phyloP scores from a whole-genome alignment of 2,329 filamentous ascomycete species.

The Pestalotiopsis sp. region DNA sequence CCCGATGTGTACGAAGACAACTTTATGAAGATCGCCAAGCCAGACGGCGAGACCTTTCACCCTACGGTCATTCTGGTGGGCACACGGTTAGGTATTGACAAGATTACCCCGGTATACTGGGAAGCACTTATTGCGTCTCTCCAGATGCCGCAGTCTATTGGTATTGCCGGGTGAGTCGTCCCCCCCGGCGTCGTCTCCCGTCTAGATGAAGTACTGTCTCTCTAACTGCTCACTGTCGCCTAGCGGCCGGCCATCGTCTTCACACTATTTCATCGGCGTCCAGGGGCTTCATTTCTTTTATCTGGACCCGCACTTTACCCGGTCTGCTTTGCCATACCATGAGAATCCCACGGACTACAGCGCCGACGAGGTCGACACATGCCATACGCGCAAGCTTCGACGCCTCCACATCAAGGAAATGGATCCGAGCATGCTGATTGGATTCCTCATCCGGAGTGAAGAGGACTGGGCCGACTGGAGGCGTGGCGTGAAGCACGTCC shows the following conservation, averaged over 20 bases:
- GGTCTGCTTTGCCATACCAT: conserved; percentile 69
- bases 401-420: conserved; percentile 85
- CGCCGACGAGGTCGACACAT: conserved; percentile 73
- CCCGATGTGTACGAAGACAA: conserved; percentile 91
- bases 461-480: conserved; percentile 86
- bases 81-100: conserved; percentile 87
- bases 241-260: conserved; percentile 89
- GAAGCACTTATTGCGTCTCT: conserved; percentile 84
- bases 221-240: not conserved
- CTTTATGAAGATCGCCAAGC: conserved; percentile 75
- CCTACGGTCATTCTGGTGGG: conserved; percentile 89
- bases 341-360: conserved; percentile 59
- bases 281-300: conserved; percentile 84
- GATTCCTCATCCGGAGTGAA: conserved; percentile 81
- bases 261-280: conserved; percentile 62
- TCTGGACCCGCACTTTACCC: conserved; percentile 88
- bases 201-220: conserved; percentile 12
- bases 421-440: conserved; percentile 97
- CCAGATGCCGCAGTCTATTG: conserved; percentile 89
- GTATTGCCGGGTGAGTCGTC: conserved; percentile 79
- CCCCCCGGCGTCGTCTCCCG: not conserved
- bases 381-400: conserved; percentile 83
- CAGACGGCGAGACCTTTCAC: conserved; percentile 65
- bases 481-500: conserved; percentile 68
- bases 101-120: conserved; percentile 93